Percentiles rank a stretch among this genome's conserved stretches.
These are phyloP conservation scores for Teratosphaeriaceae sp. DNA, from an alignment of 2,329 filamentous ascomycete species.

Conservation along the genomic window DNA sequence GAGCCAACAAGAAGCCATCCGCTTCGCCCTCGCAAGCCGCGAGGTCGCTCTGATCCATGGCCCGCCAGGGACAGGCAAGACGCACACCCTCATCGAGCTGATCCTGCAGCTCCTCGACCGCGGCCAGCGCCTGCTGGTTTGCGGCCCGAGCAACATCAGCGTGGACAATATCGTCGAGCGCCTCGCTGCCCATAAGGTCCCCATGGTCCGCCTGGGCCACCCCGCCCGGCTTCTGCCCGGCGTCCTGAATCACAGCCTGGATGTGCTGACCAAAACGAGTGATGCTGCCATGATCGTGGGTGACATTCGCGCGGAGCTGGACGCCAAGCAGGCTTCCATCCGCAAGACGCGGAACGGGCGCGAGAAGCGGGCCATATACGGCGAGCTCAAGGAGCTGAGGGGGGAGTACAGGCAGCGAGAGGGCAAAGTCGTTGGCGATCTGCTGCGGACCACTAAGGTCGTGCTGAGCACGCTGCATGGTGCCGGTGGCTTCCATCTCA, in stretches of 20 bases:
- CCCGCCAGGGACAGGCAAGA: conserved; percentile 93
- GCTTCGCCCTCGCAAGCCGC: conserved; percentile 75
- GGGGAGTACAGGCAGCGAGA: conserved; percentile 87
- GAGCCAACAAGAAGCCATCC: conserved; percentile 57
- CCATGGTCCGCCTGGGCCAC: conserved; percentile 85
- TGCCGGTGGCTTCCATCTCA: conserved; percentile 76
- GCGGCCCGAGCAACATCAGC: conserved; percentile 91
- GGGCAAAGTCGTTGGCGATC: conserved; percentile 66
- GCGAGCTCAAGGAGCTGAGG: conserved; percentile 74
- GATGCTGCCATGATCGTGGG: conserved; percentile 84
- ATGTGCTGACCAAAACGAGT: conserved; percentile 83
- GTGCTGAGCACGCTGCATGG: conserved; percentile 91
- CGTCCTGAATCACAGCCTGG: conserved; percentile 82
- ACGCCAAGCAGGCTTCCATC: conserved; percentile 80
- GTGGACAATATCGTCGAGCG: conserved; percentile 98
- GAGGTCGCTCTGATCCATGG: conserved; percentile 91
- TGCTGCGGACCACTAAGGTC: conserved; percentile 73
- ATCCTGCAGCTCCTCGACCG: conserved; percentile 82
- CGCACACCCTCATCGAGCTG: conserved; percentile 89
- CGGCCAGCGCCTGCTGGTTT: conserved; percentile 75
- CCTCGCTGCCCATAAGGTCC: conserved; percentile 73
- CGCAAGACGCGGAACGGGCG: conserved; percentile 76
- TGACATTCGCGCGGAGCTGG: conserved; percentile 88
- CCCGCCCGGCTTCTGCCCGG: conserved; percentile 84
- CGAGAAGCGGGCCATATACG: conserved; percentile 76